Base-by-base conservation (phyloP, 225 moss, liverwort and hornwort genomes). In the Ulota crispa region DNA sequence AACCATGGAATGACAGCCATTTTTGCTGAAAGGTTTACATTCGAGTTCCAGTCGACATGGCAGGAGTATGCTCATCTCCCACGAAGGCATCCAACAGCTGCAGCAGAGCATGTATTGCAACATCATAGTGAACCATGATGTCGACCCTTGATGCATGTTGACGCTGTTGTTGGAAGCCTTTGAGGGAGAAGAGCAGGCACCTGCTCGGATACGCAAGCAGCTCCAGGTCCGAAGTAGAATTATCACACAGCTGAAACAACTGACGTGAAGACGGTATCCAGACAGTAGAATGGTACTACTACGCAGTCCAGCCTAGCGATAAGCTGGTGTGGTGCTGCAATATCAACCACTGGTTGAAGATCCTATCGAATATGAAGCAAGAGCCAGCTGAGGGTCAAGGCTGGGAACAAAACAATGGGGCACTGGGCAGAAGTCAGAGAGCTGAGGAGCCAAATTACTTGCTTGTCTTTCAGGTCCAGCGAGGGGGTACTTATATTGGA, bases 111-210 rank as follows among this genome's bases (percentile, higher is more conserved):
- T 23, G 61, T 47, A 45, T 16, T 34, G 55, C 67, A 37, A 66
- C 57, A 20, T 8, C 27, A 24, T 36, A 3, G 45, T 18, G 47
- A 47, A 47, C 47, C 47, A 15, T 16, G 47, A 47, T 16, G 47
- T 47, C 47, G 47, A 47, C 15, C 5, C 1, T 14, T 1, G 15
- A 47, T 47, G 47, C 47, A 18, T 56, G 24, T 9, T n/a, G 23
- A 28, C 70, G 30, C 28, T 45, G 79, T 83, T 83, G 86, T 86
- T 86, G 86, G 83, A 86, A 86, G 86, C 86, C 86, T 86, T 86
- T 86, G 86, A 86, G 86, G 86, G 86, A 83, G 86, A 86, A 50
- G 79, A 79, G 39, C 70, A 57, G 45, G 75, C 79, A 7, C 69
- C 78, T 69, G 63, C 70, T 68, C 7, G 9, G 37, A 36, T 6